Conservation (phyloP, 441 rosid genomes). For the Flueggea neowawraea region DNA sequence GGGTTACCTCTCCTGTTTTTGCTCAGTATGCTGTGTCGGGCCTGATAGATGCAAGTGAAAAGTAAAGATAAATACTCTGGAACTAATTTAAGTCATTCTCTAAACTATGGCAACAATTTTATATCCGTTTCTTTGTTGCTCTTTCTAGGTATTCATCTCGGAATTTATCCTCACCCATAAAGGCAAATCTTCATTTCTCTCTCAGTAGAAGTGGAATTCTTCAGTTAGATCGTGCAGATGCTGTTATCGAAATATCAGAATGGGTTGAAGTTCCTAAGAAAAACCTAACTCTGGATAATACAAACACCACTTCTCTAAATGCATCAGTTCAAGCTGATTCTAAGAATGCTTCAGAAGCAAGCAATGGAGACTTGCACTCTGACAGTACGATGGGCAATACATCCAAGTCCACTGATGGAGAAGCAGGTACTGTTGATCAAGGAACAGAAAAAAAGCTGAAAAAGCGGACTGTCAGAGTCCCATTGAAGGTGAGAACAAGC, state of each 20-base stretch:
- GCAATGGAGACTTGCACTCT: constrained; percentile 38
- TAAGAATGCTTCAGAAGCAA: constrained; percentile 48
- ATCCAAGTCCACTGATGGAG: constrained; percentile 42
- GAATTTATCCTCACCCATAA: constrained; percentile 94
- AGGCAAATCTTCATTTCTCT: constrained; percentile 90
- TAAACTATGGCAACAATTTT: background rate
- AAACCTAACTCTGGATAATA: constrained; percentile 60
- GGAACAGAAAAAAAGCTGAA: constrained; percentile 80
- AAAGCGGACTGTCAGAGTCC: constrained; percentile 77
- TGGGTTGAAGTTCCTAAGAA: constrained; percentile 96
- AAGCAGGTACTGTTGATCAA: constrained; percentile 41
- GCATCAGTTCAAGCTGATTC: constrained; percentile 47
- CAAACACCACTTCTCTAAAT: constrained; percentile 51
- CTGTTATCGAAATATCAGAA: constrained; percentile 88
- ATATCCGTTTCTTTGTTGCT: constrained; percentile 8
- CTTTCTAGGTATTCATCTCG: constrained; percentile 75
- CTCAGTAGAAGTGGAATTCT: constrained; percentile 94
- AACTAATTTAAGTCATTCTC: background rate
- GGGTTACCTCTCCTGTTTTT: constrained; percentile 57
- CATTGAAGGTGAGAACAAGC: constrained; percentile 60
- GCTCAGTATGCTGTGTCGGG: constrained; percentile 91
- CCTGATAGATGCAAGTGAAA: constrained; percentile 66
- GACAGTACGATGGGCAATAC: constrained; percentile 36
- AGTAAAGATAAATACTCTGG: constrained; percentile 47
- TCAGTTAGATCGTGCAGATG: constrained; percentile 91